Percentiles rank a stretch among this genome's conserved stretches.
These are phyloP conservation scores for Vitis hybrid DNA, from an alignment of 177 flowering plant species.

Conservation along the genomic window DNA sequence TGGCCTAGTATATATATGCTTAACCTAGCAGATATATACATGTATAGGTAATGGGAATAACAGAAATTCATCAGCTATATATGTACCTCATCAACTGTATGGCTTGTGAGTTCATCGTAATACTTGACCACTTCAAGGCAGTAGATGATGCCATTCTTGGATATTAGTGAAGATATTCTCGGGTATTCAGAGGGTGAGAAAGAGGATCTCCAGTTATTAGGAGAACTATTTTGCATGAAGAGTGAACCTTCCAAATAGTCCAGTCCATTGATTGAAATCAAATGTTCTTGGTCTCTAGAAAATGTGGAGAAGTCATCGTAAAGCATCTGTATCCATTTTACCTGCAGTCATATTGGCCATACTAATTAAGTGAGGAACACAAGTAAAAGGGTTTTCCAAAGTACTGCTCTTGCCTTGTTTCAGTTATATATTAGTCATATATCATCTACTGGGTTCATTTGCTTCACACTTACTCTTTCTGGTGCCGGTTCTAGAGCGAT, in stretches of 20 bases:
- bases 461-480: conserved; percentile 37
- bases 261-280: conserved; percentile 39
- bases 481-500: conserved; percentile 60
- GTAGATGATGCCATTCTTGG: conserved; percentile 45
- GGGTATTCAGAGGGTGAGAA: conserved; percentile 45
- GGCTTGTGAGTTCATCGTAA: conserved; percentile 30
- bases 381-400: too few species aligned
- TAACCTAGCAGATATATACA: too few species aligned
- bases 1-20: too few species aligned
- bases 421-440: too few species aligned
- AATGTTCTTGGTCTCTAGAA: conserved; percentile 56
- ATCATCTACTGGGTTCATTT: not conserved
- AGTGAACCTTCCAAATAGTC: conserved; percentile 67
- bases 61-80: not conserved
- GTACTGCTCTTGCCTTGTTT: too few species aligned
- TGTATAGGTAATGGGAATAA: not conserved
- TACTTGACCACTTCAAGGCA: conserved; percentile 60
- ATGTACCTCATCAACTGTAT: conserved; percentile 34
- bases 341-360: conserved; percentile 32
- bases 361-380: too few species aligned
- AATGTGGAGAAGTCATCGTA: conserved; percentile 53
- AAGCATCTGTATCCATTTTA: conserved; percentile 63
- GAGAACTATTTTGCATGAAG: conserved; percentile 23
- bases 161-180: conserved; percentile 31
- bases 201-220: conserved; percentile 63